Evolutionary conservation across 306 rosid species (phyloP), one percentile per base, ranked within the genome.

Genomic region (Sphenostylis stenocarpa): DNA sequence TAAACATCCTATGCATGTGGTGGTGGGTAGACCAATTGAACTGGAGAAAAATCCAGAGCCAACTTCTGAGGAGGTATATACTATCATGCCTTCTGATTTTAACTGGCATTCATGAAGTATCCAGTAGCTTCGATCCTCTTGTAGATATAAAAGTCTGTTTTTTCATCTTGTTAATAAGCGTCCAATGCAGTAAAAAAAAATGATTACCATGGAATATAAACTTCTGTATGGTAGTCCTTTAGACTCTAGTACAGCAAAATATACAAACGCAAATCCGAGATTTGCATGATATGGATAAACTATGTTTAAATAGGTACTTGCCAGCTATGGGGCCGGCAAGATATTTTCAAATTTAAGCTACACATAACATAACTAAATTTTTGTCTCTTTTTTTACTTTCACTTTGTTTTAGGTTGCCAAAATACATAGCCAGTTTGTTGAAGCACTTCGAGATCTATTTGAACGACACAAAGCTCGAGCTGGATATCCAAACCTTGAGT

Each of bases 1-100:
- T 81, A 87, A 87, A 72, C 85, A 67, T 57, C 96, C 90, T 52
- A 88, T 95, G 97, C 85, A 92, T 78, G 97, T 92, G 83, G 96
- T 89, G 47, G 97, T 95, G 51, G 99, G 99, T 29, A 90, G 82
- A 79, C 99, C 99, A 57, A 95, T 95, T 47, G 90, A 89, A 79
- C 45, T 92, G 15, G 84, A 87, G 69, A 88, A 83, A 84, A 95
- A 82, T 86, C 91, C 92, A 51, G 85, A 84, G 24, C 97, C 99
- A 47, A 89, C 96, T 1, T 19, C 67, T 38, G 99, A 83, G 49
- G 85, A 86, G 89, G 88, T 85, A 81, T 78, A 38, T 24, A 48
- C 47, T 21, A 61, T 31, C 19, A 34, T 34, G 47, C 24, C 6
- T 19, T 34, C 8, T 70, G 47, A n/a, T 60, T 29, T 67, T 47